A percentile compares a stretch with the other conserved stretches of the same genome.
Evolutionary conservation across 2,329 filamentous ascomycete genomes (phyloP).

Genomic region (Fragosphaeria purpurea): DNA sequence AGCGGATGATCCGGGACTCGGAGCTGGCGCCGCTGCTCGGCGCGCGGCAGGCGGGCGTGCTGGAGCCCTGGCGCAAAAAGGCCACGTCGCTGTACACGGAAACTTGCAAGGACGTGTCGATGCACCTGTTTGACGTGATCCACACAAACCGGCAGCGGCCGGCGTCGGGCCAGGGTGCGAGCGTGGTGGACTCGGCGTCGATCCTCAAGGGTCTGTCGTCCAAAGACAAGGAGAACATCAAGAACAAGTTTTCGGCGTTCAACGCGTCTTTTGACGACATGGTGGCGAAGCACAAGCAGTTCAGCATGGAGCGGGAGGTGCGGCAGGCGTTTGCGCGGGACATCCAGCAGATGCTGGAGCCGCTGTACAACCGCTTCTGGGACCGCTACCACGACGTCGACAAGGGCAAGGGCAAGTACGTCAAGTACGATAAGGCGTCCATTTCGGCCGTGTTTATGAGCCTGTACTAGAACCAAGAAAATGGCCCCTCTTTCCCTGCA

Average conservation of each 20-base stretch:
- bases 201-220: constrained; percentile 75
- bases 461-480: constrained; percentile 27
- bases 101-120: constrained; percentile 78
- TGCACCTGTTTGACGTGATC: constrained; percentile 79
- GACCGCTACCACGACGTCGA: constrained; percentile 96
- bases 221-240: constrained; percentile 93
- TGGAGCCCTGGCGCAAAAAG: constrained; percentile 83
- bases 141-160: constrained; percentile 61
- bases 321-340: constrained; percentile 69
- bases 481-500: too few relatives aligned
- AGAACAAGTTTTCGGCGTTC: constrained; percentile 89
- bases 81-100: constrained; percentile 73
- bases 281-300: constrained; percentile 68
- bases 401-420: constrained; percentile 95
- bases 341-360: constrained; percentile 84
- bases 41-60: constrained; percentile 45
- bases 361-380: constrained; percentile 90
- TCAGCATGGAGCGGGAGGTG: constrained; percentile 87
- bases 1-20: constrained; percentile 73
- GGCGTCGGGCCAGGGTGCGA: constrained; percentile 62
- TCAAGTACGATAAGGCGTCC: constrained; percentile 86
- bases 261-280: constrained; percentile 86
- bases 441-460: constrained; percentile 58
- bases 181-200: constrained; percentile 62
- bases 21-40: constrained; percentile 66